phyloP scores from a whole-genome alignment of 2,329 filamentous ascomycete genomes.

The Botryotinia calthae region DNA sequence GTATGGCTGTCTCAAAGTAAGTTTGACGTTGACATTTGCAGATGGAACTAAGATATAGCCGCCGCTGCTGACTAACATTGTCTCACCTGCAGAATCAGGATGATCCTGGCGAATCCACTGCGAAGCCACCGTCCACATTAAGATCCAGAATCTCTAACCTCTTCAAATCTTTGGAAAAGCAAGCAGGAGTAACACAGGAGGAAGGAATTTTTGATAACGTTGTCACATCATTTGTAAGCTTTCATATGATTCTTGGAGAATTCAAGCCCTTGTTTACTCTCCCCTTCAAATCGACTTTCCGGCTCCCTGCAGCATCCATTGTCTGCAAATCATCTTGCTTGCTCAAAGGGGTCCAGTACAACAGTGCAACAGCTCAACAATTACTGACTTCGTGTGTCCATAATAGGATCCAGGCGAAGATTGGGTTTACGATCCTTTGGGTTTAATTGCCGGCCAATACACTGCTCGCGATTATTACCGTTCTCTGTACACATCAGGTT shows the following conservation, averaged over 20 bases:
- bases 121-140: neutral
- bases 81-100: slow-evolving; percentile 2
- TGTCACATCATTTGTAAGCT: neutral
- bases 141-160: neutral
- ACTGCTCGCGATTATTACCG: neutral
- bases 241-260: neutral
- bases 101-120: neutral
- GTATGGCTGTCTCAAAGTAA: neutral
- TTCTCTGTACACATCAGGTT: neutral
- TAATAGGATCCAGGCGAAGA: neutral
- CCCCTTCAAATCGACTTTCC: neutral
- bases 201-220: neutral
- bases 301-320: neutral
- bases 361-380: neutral
- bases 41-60: neutral
- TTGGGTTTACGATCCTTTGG: neutral
- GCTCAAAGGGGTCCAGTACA: neutral
- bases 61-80: slow-evolving; percentile 14
- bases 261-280: neutral
- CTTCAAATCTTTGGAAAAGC: neutral
- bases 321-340: neutral
- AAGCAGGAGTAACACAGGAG: neutral
- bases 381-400: neutral
- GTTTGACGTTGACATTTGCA: slow-evolving; percentile 9
- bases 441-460: neutral